phyloP scores from a whole-genome alignment of 768 basidiomycete species.

The Tulasnella sp. region DNA sequence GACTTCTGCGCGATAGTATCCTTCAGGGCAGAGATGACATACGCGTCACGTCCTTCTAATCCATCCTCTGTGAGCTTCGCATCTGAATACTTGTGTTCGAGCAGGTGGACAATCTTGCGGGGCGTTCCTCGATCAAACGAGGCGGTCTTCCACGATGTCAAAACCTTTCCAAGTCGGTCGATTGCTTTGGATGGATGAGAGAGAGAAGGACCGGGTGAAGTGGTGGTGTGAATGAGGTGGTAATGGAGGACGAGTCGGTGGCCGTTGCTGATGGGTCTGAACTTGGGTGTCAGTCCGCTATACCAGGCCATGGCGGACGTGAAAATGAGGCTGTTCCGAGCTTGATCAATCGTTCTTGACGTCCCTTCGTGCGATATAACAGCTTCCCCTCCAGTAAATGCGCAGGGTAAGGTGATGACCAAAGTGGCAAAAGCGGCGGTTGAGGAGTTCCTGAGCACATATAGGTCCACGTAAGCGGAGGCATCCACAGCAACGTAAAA shows the following conservation, averaged over 20 bases:
- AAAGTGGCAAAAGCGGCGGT: neutral
- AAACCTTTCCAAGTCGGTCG: neutral
- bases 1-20: neutral
- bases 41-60: neutral
- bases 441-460: neutral
- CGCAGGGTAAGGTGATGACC: neutral
- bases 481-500: neutral
- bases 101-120: neutral
- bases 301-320: neutral
- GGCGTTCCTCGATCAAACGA: neutral
- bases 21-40: neutral
- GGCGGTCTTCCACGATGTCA: neutral
- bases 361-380: neutral
- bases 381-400: neutral
- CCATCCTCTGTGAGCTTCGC: neutral
- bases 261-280: neutral
- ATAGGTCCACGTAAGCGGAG: neutral
- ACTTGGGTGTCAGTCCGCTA: neutral
- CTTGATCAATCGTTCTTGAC: neutral
- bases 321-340: neutral
- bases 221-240: neutral
- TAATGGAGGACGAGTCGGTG: neutral
- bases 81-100: neutral
- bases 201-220: neutral
- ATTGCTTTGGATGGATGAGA: neutral